Conservation (phyloP, 2,329 filamentous ascomycete genomes). For the Elsinoe fawcettii region DNA sequence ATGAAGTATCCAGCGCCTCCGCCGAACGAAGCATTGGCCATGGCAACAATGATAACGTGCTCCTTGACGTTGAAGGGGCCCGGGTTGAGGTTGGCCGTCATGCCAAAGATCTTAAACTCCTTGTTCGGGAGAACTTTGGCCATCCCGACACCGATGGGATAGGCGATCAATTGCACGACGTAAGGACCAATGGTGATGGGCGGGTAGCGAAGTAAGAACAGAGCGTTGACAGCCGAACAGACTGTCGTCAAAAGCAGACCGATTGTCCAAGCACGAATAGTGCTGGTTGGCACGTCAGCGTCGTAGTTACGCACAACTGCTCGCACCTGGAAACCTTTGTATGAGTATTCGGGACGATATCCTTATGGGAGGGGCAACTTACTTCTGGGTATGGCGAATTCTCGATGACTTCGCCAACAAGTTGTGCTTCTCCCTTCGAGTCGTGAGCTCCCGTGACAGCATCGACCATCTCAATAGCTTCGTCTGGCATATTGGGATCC, state of each 20-base stretch:
- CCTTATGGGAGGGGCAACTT: slow-evolving; percentile 20
- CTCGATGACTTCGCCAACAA: slow-evolving; percentile 55
- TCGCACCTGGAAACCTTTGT: slow-evolving; percentile 33
- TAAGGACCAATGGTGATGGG: slow-evolving; percentile 82
- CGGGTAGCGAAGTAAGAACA: slow-evolving; percentile 84
- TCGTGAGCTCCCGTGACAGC: slow-evolving; percentile 49
- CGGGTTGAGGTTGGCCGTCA: slow-evolving; percentile 41
- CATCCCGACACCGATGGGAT: slow-evolving; percentile 75
- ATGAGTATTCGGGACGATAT: not conserved
- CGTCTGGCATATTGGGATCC: slow-evolving; percentile 58
- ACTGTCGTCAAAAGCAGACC: slow-evolving; percentile 54
- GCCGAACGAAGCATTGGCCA: slow-evolving; percentile 49
- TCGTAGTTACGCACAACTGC: slow-evolving; percentile 59
- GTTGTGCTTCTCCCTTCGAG: slow-evolving; percentile 48
- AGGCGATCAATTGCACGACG: slow-evolving; percentile 74
- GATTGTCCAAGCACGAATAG: slow-evolving; percentile 57
- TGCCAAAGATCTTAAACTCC: slow-evolving; percentile 55
- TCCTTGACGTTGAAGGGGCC: slow-evolving; percentile 43
- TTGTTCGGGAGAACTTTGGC: slow-evolving; percentile 21
- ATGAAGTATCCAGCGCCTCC: slow-evolving; percentile 22
- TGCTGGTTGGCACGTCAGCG: slow-evolving; percentile 57
- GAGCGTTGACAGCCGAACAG: slow-evolving; percentile 60
- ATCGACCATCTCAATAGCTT: slow-evolving; percentile 54
- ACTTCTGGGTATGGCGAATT: slow-evolving; percentile 63
- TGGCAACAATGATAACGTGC: slow-evolving; percentile 24